Evolutionary conservation across 768 basidiomycete species (phyloP).

Genomic region (Pulveroboletus sp.): DNA sequence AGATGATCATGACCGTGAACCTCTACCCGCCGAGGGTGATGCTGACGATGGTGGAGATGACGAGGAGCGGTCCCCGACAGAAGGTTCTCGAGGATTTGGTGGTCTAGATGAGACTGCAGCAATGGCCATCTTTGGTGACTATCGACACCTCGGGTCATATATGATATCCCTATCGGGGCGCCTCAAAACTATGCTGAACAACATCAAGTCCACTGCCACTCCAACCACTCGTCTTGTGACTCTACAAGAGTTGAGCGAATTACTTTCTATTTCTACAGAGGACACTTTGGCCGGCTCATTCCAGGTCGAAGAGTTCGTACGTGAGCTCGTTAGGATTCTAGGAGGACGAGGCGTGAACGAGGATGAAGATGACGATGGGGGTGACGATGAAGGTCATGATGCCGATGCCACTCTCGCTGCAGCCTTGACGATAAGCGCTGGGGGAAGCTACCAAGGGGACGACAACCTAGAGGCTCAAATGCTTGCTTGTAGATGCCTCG

Average conservation of each 20-base stretch:
- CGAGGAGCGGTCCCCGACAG: constrained; percentile 33
- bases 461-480: constrained; percentile 92
- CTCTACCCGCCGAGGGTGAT: constrained; percentile 43
- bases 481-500: constrained; percentile 92
- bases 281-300: constrained; percentile 97
- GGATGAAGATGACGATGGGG: constrained; percentile 69
- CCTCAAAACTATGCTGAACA: constrained; percentile 85
- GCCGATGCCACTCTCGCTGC: constrained; percentile 89
- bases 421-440: constrained; percentile 77
- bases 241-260: constrained; percentile 89
- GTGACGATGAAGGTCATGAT: constrained; percentile 61
- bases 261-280: constrained; percentile 94
- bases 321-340: constrained; percentile 87
- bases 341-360: constrained; percentile 70
- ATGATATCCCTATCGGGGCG: constrained; percentile 86
- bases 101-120: constrained; percentile 67
- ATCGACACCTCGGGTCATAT: constrained; percentile 85
- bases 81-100: constrained; percentile 38
- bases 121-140: constrained; percentile 81
- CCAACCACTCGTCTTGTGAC: constrained; percentile 84
- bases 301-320: constrained; percentile 86
- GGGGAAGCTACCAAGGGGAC: constrained; percentile 66
- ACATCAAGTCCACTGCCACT: constrained; percentile 81
- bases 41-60: constrained; percentile 41
- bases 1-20: constrained; percentile 48